Percentiles rank a stretch among this genome's conserved stretches.
phyloP scores from a whole-genome alignment of 495 filamentous ascomycete species.

The Podospora pseudopauciseta region DNA sequence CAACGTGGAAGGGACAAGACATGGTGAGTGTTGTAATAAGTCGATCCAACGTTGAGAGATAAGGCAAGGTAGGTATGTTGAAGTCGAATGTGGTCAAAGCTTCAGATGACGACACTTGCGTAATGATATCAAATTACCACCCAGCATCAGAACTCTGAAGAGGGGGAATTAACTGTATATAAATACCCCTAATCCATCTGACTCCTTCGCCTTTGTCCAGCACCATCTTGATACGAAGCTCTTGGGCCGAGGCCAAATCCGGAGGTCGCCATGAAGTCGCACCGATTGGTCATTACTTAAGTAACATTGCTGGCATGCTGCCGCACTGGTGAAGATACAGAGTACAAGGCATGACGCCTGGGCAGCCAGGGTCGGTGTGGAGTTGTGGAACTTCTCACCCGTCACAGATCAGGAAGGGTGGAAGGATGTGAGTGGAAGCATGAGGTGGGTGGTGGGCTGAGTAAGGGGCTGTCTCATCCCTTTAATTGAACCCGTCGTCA shows the following conservation, averaged over 20 bases:
- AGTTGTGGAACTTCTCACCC: no score
- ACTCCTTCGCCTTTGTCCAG: not conserved
- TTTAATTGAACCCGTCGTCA: not conserved
- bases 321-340: not conserved
- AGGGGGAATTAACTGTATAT: not conserved
- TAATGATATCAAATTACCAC: not conserved
- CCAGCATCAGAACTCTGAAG: not conserved
- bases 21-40: not conserved
- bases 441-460: not conserved
- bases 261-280: not conserved
- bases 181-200: not conserved
- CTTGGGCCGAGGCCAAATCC: not conserved
- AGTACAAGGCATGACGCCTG: not conserved
- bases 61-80: not conserved
- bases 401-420: no score
- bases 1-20: slow-evolving; percentile 3
- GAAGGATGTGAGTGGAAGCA: not conserved
- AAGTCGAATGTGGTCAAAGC: not conserved
- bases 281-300: not conserved
- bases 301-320: not conserved
- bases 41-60: not conserved
- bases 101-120: not conserved
- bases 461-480: not conserved
- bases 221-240: not conserved
- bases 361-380: not conserved